Conservation (phyloP, 164 flowering plant genomes). For the Akebia trifoliata region DNA sequence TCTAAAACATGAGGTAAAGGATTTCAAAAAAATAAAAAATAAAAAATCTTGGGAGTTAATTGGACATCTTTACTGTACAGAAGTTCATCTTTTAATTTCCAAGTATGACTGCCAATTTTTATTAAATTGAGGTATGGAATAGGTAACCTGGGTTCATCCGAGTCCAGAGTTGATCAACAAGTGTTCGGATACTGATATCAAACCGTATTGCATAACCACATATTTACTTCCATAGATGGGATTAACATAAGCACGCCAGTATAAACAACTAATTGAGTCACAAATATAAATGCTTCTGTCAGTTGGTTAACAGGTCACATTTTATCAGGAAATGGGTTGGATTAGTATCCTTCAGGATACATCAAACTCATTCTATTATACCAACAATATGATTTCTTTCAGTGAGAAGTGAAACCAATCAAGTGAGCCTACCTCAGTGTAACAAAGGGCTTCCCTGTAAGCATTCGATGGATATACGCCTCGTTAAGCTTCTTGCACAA, state of each 20-base stretch:
- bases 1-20: too few relatives aligned
- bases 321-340: background rate
- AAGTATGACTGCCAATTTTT: background rate
- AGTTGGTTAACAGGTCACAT: too few relatives aligned
- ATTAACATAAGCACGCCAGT: background rate
- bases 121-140: background rate
- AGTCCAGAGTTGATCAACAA: too few relatives aligned
- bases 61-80: too few relatives aligned
- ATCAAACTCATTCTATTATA: too few relatives aligned
- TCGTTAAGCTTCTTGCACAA: constrained; percentile 75
- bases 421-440: constrained; percentile 51
- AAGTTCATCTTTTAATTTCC: background rate
- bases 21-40: too few relatives aligned
- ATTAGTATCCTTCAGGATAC: background rate
- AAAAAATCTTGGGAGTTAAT: too few relatives aligned
- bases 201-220: background rate
- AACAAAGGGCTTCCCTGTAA: constrained; percentile 75
- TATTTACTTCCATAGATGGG: background rate
- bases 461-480: constrained; percentile 74
- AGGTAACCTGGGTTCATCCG: too few relatives aligned
- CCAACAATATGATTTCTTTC: background rate
- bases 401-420: background rate
- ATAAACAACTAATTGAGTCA: background rate
- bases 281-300: background rate
- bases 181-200: too few relatives aligned